A percentile compares a stretch with the other conserved stretches of the same genome.
Evolutionary conservation across 352 stramenopile species (phyloP).

Genomic region (Thalassiosira livingstoniorum): DNA sequence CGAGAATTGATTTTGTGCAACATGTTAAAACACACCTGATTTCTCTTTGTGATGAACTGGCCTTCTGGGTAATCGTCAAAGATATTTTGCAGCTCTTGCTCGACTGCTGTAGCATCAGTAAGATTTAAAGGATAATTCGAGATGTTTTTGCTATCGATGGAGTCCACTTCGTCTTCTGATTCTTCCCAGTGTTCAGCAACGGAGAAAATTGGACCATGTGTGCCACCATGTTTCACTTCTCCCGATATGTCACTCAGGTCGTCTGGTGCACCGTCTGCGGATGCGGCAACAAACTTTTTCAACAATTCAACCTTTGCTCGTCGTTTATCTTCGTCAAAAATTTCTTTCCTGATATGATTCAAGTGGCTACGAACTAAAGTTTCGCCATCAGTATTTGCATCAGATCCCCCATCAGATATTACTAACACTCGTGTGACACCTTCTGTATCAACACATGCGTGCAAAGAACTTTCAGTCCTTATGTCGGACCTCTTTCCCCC

Average conservation of each 20-base stretch:
- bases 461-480: slow-evolving; percentile 58
- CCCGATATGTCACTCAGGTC: too few relatives aligned
- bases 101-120: slow-evolving; percentile 39
- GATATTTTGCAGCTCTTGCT: slow-evolving; percentile 58
- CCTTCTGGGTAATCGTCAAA: slow-evolving; percentile 67
- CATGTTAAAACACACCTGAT: slow-evolving; percentile 66
- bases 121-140: too few relatives aligned
- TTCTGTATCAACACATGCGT: slow-evolving; percentile 82
- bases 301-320: slow-evolving; percentile 55
- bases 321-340: slow-evolving; percentile 63
- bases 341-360: slow-evolving; percentile 69
- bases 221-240: too few relatives aligned
- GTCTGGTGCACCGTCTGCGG: neutral
- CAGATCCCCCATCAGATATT: slow-evolving; percentile 70
- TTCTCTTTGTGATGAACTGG: slow-evolving; percentile 69
- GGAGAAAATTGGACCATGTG: too few relatives aligned
- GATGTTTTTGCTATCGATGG: too few relatives aligned
- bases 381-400: slow-evolving; percentile 57
- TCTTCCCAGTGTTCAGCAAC: too few relatives aligned
- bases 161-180: too few relatives aligned
- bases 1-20: neutral
- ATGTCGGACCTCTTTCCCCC: slow-evolving; percentile 18
- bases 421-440: slow-evolving; percentile 82
- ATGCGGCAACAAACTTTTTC: slow-evolving; percentile 27
- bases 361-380: slow-evolving; percentile 65